Conservation (phyloP, 805 yeast species). For the Zygoascus biomembranicola region DNA sequence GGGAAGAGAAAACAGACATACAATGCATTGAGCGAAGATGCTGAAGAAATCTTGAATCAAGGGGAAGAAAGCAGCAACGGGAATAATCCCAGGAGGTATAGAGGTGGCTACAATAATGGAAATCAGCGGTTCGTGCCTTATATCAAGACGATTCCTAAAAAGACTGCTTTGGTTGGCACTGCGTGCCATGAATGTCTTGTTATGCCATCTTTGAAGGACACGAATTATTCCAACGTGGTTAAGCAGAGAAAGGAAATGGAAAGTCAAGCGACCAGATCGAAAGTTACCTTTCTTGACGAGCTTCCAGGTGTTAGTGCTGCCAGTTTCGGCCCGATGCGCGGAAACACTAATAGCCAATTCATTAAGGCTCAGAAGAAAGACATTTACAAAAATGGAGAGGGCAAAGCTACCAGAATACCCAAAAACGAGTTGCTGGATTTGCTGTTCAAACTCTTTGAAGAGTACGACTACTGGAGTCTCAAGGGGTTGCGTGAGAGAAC, state of each 20-base stretch:
- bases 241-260: slow-evolving; percentile 43
- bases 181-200: slow-evolving; percentile 89
- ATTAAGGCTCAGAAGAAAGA: slow-evolving; percentile 35
- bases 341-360: slow-evolving; percentile 59
- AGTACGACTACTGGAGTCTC: slow-evolving; percentile 93
- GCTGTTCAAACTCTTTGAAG: slow-evolving; percentile 83
- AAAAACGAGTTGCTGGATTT: slow-evolving; percentile 83
- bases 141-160: slow-evolving; percentile 81
- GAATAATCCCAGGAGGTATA: neutral
- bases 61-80: neutral
- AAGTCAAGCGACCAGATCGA: slow-evolving; percentile 40
- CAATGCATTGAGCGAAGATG: slow-evolving; percentile 5
- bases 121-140: slow-evolving; percentile 55
- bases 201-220: slow-evolving; percentile 67
- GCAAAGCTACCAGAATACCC: slow-evolving; percentile 91
- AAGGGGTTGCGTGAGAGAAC: slow-evolving; percentile 91
- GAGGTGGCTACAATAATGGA: slow-evolving; percentile 1
- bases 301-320: slow-evolving; percentile 84
- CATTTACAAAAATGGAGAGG: slow-evolving; percentile 42
- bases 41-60: neutral
- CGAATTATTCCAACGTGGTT: slow-evolving; percentile 58
- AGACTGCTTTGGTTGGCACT: slow-evolving; percentile 78
- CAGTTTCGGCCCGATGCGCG: slow-evolving; percentile 73
- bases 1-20: slow-evolving; percentile 29
- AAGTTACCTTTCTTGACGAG: slow-evolving; percentile 64